Evolutionary conservation across 192 early-diverging fungal genomes (phyloP), one percentile per base, ranked within the genome.

Genomic region (Coemansia erecta): DNA sequence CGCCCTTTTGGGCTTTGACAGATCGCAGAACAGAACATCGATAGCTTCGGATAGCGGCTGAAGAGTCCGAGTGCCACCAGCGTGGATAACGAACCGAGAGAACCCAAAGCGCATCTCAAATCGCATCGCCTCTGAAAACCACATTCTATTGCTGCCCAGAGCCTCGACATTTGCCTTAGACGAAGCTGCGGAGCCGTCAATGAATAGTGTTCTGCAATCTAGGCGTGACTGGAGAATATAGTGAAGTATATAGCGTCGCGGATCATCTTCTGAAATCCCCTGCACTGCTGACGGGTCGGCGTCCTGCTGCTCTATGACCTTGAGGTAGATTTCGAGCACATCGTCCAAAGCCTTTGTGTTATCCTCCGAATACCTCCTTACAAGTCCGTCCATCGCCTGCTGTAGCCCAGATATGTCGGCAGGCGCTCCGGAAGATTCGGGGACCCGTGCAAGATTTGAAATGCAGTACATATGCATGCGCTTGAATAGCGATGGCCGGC

Each of bases 101-200:
- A 72, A 78, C 53, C 57, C 62, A 12, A 57, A 53, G 22, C 54
- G 75, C 75, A 78, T 72, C 47, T 78, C 75, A 46, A 68, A 72
- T 17, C 50, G 26, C 6, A 78, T 64, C 10, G 70, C 70, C 1
- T 39, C 42, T 12, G 62, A 51, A 24, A 78, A 55, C 75, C 75
- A 78, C 12, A n/a, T 49, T 19, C 28, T 47, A 10, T 53, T 26
- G 28, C 37, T 26, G 7, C 26, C 31, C 48, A 42, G 8, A 31
- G 13, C 24, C 15, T 41, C 31, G 23, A 33, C 21, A 49, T 26
- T 10, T n/a, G 28, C 31, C 19, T 40, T n/a, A 40, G 39, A 7
- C 3, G 35, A 24, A 26, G 55, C 4, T 18, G 17, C 46, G 23
- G 21, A 18, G 33, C 35, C 26, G 10, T 50, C 47, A 1, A 60